Evolutionary conservation across 2,329 filamentous ascomycete species (phyloP).

Genomic region (Alternaria atra): DNA sequence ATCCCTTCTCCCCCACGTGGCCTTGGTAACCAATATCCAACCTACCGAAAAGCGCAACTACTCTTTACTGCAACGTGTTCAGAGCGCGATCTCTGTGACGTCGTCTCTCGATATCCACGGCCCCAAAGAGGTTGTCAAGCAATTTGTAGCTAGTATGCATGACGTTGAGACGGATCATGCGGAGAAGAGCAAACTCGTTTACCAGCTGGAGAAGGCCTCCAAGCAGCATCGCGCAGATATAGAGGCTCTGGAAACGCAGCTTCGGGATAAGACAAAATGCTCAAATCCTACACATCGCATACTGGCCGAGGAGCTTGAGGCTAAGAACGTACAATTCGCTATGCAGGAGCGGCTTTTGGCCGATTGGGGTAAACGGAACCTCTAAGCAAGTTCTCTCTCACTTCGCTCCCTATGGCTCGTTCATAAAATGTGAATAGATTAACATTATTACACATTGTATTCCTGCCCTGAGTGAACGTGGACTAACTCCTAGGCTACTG

Average conservation of each 20-base stretch:
- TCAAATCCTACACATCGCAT: constrained; percentile 7
- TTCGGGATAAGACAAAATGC: constrained; percentile 2
- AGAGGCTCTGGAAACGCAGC: background rate
- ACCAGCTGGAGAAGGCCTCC: constrained; percentile 3
- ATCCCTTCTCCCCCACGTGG: background rate
- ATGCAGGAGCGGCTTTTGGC: constrained; percentile 13
- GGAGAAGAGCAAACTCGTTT: background rate
- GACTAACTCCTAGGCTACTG: no score
- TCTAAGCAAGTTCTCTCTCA: background rate
- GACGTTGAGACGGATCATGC: constrained; percentile 4
- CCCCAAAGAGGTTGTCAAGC: constrained; percentile 6
- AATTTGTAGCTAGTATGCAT: constrained; percentile 18
- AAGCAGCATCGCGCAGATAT: background rate
- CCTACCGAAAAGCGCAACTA: constrained; percentile 8
- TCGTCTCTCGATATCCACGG: constrained; percentile 22
- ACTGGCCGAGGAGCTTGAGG: constrained; percentile 22
- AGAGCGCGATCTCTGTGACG: constrained; percentile 10
- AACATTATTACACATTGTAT: background rate
- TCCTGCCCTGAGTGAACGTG: background rate
- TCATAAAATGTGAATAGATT: background rate
- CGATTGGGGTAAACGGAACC: background rate
- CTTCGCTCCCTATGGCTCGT: background rate
- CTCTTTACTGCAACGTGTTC: constrained; percentile 17
- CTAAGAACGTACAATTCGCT: constrained; percentile 11
- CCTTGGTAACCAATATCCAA: constrained; percentile 22